Conservation (phyloP, 2,329 filamentous ascomycete species). For the Aspergillus melleus region DNA sequence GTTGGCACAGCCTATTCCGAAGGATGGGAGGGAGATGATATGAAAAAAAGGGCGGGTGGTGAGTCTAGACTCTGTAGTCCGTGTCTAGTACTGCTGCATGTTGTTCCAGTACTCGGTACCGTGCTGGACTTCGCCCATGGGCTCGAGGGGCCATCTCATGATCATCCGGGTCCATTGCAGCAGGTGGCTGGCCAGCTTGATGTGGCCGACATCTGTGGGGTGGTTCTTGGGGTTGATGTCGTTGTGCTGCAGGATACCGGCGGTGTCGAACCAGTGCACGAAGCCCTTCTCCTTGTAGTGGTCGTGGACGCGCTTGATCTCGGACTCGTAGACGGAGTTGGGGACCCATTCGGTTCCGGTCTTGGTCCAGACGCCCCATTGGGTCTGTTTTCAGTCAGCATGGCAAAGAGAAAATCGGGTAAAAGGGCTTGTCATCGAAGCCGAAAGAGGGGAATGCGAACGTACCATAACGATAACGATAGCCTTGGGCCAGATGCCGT, state of each 20-base stretch:
- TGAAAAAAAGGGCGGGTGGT: neutral
- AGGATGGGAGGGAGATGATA: neutral
- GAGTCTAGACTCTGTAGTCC: too few species aligned
- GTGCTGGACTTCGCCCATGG: slow-evolving; percentile 55
- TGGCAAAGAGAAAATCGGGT: neutral
- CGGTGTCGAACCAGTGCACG: slow-evolving; percentile 63
- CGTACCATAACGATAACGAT: slow-evolving; percentile 44
- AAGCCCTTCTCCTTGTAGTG: slow-evolving; percentile 55
- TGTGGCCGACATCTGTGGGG: slow-evolving; percentile 61
- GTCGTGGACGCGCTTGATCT: slow-evolving; percentile 53
- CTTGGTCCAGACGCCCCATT: slow-evolving; percentile 57
- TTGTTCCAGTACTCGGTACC: slow-evolving; percentile 58
- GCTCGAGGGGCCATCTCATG: slow-evolving; percentile 58
- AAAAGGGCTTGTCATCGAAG: too few species aligned
- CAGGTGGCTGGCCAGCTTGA: slow-evolving; percentile 62
- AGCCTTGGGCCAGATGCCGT: slow-evolving; percentile 42
- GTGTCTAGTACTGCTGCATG: slow-evolving; percentile 42
- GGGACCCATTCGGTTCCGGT: slow-evolving; percentile 54
- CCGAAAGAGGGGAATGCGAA: neutral
- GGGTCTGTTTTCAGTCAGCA: slow-evolving; percentile 38
- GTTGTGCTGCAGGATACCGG: slow-evolving; percentile 62
- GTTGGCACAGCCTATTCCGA: neutral
- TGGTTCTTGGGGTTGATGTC: slow-evolving; percentile 61
- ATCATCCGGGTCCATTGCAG: slow-evolving; percentile 58
- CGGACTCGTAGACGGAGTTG: slow-evolving; percentile 49